Conservation (phyloP, 2,329 filamentous ascomycete genomes). For the Bipolaris oryzae region DNA sequence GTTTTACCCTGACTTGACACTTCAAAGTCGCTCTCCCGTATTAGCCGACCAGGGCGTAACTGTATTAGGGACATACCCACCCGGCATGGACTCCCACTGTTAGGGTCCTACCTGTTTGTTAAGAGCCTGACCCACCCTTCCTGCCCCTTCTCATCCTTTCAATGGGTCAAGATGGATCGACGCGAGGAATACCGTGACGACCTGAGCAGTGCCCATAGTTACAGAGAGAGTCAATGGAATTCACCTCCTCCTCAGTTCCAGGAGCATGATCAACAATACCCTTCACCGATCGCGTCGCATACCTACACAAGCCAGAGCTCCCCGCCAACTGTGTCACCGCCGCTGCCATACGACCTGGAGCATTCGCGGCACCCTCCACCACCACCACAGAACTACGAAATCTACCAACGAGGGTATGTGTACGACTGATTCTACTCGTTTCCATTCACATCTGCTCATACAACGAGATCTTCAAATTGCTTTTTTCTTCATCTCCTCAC, state of each 20-base stretch:
- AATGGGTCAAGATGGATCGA: conserved; percentile 22
- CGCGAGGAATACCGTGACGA: conserved; percentile 22
- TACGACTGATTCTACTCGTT: conserved; percentile 5
- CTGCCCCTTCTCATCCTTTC: conserved; percentile 4
- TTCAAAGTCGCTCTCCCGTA: conserved; percentile 9
- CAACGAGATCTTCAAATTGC: not conserved
- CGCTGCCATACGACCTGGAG: conserved; percentile 24
- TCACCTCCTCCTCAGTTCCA: conserved; percentile 30
- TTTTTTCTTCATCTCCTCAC: not conserved
- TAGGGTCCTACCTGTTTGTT: conserved; percentile 2
- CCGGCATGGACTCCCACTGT: conserved; percentile 3
- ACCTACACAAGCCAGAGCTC: conserved; percentile 17
- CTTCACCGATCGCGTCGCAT: conserved; percentile 13
- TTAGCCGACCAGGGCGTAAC: conserved; percentile 12
- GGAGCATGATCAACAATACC: conserved; percentile 27
- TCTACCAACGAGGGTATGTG: conserved; percentile 24
- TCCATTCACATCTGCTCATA: not conserved
- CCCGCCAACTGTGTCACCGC: conserved; percentile 23
- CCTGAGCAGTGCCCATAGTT: conserved; percentile 17
- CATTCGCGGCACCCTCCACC: conserved; percentile 11
- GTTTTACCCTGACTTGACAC: conserved; percentile 19
- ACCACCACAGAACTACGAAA: conserved; percentile 10
- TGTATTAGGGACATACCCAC: conserved; percentile 18
- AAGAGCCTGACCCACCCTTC: conserved; percentile 17
- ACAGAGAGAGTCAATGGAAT: conserved; percentile 27